Evolutionary conservation across 1,284 basidiomycete species (phyloP).

Genomic region (Papiliotrema laurentii): DNA sequence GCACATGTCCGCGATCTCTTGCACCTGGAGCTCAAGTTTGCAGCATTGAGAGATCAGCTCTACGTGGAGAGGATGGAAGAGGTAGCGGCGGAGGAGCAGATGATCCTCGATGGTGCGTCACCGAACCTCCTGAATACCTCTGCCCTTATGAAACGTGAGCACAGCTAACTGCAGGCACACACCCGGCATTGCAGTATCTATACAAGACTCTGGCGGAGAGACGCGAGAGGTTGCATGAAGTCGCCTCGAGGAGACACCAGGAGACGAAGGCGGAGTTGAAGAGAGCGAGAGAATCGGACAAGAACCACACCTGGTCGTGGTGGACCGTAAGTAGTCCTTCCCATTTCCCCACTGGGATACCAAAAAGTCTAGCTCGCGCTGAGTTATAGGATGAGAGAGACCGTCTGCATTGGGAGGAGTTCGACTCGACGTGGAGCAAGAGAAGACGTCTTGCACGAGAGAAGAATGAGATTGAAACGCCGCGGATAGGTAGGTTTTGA

Average conservation of each 20-base stretch:
- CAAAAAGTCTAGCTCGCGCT: not conserved
- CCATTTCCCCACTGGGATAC: not conserved
- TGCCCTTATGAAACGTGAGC: no score
- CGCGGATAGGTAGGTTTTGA: conserved; percentile 44
- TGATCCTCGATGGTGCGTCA: conserved; percentile 52
- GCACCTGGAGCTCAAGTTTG: conserved; percentile 56
- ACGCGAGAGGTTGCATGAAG: conserved; percentile 39
- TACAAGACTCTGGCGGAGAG: conserved; percentile 41
- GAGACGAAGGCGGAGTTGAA: conserved; percentile 48
- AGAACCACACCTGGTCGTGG: conserved; percentile 50
- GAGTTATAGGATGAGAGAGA: conserved; percentile 40
- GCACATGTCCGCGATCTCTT: conserved; percentile 54
- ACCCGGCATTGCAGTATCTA: conserved; percentile 53
- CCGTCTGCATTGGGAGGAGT: conserved; percentile 49
- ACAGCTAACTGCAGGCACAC: conserved; percentile 44
- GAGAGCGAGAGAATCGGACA: conserved; percentile 45
- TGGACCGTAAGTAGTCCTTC: conserved; percentile 47
- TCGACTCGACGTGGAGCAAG: conserved; percentile 53
- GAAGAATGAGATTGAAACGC: conserved; percentile 53
- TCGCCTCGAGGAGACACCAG: conserved; percentile 41
- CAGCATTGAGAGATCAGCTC: conserved; percentile 53
- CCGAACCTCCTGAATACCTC: not conserved
- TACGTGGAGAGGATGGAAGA: conserved; percentile 56
- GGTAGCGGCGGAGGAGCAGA: conserved; percentile 53
- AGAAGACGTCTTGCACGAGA: conserved; percentile 52